Base-by-base conservation (phyloP, 2,329 filamentous ascomycete genomes). In the Apiospora kogelbergensis region DNA sequence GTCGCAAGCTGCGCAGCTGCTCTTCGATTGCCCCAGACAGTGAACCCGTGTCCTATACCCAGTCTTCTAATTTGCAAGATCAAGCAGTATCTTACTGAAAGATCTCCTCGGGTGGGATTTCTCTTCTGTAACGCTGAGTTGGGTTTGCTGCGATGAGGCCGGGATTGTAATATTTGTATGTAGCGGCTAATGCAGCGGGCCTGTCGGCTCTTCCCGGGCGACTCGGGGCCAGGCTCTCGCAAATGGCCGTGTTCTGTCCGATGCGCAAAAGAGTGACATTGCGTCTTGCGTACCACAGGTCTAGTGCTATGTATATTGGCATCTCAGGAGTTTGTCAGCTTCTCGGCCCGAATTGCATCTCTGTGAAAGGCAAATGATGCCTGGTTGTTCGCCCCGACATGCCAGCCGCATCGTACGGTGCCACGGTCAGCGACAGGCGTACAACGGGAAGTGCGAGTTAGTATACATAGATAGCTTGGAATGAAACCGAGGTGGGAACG, bases 401-500 rank as follows among this genome's bases (percentile, higher is more conserved):
- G 24, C 48, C 48, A 57, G 48, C 48, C 48, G 48, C 48, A 57
- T 57, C 48, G 48, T 57, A 57, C 48, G 48, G 48, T 57, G 48
- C 48, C 20, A 20, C 10, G 26, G 24, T 57, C 48, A 33, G 48
- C 48, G 20, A 30, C 15, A 26, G 22, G 46, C 46, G 24, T 26
- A 48, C 46, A 11, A 6, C 15, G 24, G 15, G 13, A 6, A 53
- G 6, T 26, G 46, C 30, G 48, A 20, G 48, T 11, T 33, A 22
- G 26, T 11, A 37, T 37, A 17, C 30, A 37, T 44, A 20, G 7
- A 60, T 60, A n/a, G 53, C 37, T 60, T 60, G 26, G 53, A 37
- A 37, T 60, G 53, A 60, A 60, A 60, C 53, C 53, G 63, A 65
- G 44, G 63, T 65, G 41, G 63, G 63, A 65, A 65, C 37, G 41